Base-by-base conservation (phyloP, 2,329 filamentous ascomycete species). In the Cadophora gregata region DNA sequence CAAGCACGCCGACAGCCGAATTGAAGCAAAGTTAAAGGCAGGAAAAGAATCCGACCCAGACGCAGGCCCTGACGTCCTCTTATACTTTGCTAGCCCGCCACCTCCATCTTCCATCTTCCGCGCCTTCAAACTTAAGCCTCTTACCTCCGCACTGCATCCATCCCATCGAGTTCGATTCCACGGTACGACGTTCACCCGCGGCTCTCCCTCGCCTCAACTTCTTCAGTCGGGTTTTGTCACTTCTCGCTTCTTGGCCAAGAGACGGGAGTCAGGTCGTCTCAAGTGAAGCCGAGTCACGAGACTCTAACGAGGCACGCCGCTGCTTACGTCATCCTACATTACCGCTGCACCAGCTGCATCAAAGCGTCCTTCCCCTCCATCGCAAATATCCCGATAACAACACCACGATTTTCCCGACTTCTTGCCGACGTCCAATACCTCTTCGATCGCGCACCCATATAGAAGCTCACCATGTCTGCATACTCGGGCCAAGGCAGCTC, bases 331-430 rank as follows among this genome's bases (percentile, higher is more conserved):
- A 47, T 16, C 42, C 1, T n/a, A 31, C 38, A n/a, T 14, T 19
- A 29, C n/a, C n/a, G n/a, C n/a, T n/a, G n/a, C n/a, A n/a, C n/a
- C n/a, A n/a, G n/a, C n/a, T n/a, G n/a, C 7, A 48, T 48, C 16
- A n/a, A 36, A 38, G 45, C 47, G 25, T 42, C 2, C 31, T 38
- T 45, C 63, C 36, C 25, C 48, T 33, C 58, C 59, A 51, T 29
- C 33, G 16, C 45, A 25, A 56, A 31, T 47, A 7, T 38, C 51
- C 53, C 62, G 62, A 64, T 38, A 48, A 50, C 62, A 51, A 42
- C 47, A 59, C 53, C 62, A 59, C 42, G 25, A 42, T 61, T 70
- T 56, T 68, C 64, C 71, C 71, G 71, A 69, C 61, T 64, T 69
- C 67, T 72, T 63, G 71, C 71, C 71, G 69, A 67, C 58, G 25